Evolutionary conservation across 2,329 filamentous ascomycete genomes (phyloP), one percentile per base, ranked within the genome.

Genomic region (Ophiostoma tasmaniense): DNA sequence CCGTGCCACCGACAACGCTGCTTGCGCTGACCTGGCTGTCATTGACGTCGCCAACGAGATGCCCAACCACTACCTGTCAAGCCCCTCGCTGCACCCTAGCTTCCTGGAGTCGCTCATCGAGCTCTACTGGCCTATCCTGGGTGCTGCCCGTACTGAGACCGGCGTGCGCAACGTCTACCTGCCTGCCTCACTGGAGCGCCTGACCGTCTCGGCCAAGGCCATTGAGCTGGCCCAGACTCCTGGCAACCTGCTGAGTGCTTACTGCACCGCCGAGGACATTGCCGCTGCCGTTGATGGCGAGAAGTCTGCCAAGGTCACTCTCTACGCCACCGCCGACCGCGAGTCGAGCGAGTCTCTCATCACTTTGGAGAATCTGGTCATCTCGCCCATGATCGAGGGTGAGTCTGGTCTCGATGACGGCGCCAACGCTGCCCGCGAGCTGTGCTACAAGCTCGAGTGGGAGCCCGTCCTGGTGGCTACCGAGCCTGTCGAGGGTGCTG

Each of bases 31-130:
- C 3, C 73, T 80, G 4, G 71, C 75, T 0, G 77, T 78, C 1
- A 75, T 74, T 61, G 74, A 74, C 5, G 75, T 72, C n/a, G 79
- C 79, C 0, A 75, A 74, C 0, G 76, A 79, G 50, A 77, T 74
- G 3, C 73, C 72, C 4, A 72, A 77, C 55, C 75, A 79, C 17
- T 85, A 86, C 71, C 69, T 86, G 5, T 79, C 87, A 20, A 85
- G 87, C 71, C 85, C 85, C 0, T 80, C 83, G 3, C 86, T 81
- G 3, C 76, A 75, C 73, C 70, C 75, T 1, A 70, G 77, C 3
- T 75, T 77, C 64, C 69, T 80, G 1, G 77, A 77, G 3, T 74
- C 73, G 0, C 69, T 62, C 17, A 76, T 79, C 14, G 67, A 71
- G 13, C 52, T 65, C 10, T 65, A 70, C 5, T 61, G 64, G 37